Evolutionary conservation across 371 early-diverging fungal species (phyloP), one percentile per base, ranked within the genome.

Genomic region (Encephalitozoon cuniculi): DNA sequence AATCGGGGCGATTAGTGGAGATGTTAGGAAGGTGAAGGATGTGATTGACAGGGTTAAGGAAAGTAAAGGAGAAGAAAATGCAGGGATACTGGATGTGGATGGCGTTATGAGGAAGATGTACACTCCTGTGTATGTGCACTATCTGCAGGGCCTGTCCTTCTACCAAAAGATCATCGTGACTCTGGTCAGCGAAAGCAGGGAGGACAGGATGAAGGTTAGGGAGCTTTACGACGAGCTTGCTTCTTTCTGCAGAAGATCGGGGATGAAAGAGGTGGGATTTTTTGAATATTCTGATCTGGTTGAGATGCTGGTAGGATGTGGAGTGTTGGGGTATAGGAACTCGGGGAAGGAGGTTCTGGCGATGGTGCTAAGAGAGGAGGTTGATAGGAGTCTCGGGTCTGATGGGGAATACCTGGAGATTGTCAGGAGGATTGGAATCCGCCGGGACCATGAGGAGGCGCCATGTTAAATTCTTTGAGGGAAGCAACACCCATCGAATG

Each of bases 1-100:
- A 83, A 92, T 96, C 2, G 91, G 92, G 68, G 89, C 93, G 0
- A 91, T 96, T 4, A 91, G 91, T 54, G 97, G 97, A 1, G 98
- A 97, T 86, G 95, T 95, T 25, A 88, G 98, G 41, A 88, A 94
- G 15, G 93, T 93, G 0, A 84, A 94, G 68, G 95, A 96, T 32
- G 92, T 96, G 37, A 93, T 93, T 84, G 86, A 90, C 87, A 51
- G 73, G 12, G 73, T 75, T 43, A 52, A 71, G 23, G 76, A 78
- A 37, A 37, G 59, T 23, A 68, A 40, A 11, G 52, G 12, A 69
- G 68, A 71, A 15, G 7, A 21, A 0, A 15, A 54, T 69, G 21
- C 30, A 53, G 65, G 34, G 28, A 28, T 68, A 68, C 1, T 46
- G 54, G 52, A 68, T 71, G 23, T 75, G 69, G 52, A 77, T 54